These are phyloP conservation scores for Elsinoe fawcettii DNA, from an alignment of 2,329 filamentous ascomycete species.

Conservation along the genomic window DNA sequence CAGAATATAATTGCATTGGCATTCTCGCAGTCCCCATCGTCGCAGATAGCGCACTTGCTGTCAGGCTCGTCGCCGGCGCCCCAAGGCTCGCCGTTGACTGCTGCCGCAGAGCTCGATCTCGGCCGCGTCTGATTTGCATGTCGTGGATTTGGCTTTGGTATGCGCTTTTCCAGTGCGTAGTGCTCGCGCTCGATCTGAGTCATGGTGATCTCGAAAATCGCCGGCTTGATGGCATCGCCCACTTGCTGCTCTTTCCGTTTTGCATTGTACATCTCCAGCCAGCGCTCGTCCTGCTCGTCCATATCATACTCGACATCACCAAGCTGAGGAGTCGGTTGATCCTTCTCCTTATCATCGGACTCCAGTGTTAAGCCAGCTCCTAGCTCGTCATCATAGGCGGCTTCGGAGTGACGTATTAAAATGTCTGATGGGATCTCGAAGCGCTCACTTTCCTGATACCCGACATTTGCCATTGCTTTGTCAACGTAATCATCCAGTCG, in stretches of 20 bases:
- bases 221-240: conserved; percentile 73
- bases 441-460: conserved; percentile 90
- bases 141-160: conserved; percentile 94
- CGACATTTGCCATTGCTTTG: conserved; percentile 90
- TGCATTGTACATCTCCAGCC: conserved; percentile 77
- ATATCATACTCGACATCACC: conserved; percentile 97
- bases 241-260: conserved; percentile 61
- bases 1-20: conserved; percentile 99
- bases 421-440: conserved; percentile 70
- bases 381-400: conserved; percentile 56
- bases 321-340: conserved; percentile 44
- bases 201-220: conserved; percentile 94
- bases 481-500: conserved; percentile 82
- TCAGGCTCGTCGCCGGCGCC: conserved; percentile 83
- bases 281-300: conserved; percentile 98
- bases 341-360: conserved; percentile 51
- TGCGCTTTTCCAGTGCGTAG: conserved; percentile 91
- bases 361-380: conserved; percentile 44
- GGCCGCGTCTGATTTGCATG: conserved; percentile 90
- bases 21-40: conserved; percentile 99
- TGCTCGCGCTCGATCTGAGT: conserved; percentile 99
- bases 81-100: conserved; percentile 86
- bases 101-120: conserved; percentile 85
- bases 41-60: conserved; percentile 94
- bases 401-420: conserved; percentile 57